Base-by-base conservation (phyloP, 306 rosid species). In the Glycine latifolia region DNA sequence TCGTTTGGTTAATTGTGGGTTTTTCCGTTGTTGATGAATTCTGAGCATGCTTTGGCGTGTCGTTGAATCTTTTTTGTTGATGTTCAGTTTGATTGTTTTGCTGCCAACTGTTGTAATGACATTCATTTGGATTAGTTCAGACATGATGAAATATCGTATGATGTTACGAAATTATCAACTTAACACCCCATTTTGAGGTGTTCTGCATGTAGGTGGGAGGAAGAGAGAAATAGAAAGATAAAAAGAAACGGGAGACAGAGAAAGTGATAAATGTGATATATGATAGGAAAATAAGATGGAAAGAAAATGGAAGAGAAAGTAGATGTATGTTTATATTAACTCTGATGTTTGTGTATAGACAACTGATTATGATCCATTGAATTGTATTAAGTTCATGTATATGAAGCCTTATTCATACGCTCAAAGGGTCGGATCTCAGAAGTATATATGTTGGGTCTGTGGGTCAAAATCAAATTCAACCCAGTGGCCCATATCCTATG, bases 1-100 rank as follows among this genome's bases (percentile, higher is more conserved):
- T 16, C 0, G 31, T 35, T 68, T 74, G 39, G 50, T 49, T 54
- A 55, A 43, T 31, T 53, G 62, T 14, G 49, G 31, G 60, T 20
- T 13, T 71, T 71, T 71, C 13, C 17, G 3, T 49, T 71, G 35
- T 50, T 71, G 31, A 2, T 52, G 61, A 3, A 20, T 20, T 56
- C 44, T 35, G 43, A 10, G 17, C 31, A 26, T 26, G 1, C 31
- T 26, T 26, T 26, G 31, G 31, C 31, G 31, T 26, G 31, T 26
- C 31, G 31, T 26, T 55, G 71, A n/a, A 3, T 47, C 14, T 3
- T 47, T 39, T 73, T 66, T 54, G 50, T 54, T 55, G 46, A 39
- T 33, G 5, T 10, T 83, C 17, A 31, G 26, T 77, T 54, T 41
- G 73, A 35, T 70, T 63, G 46, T 69, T 82, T 59, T 52, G 47